These are phyloP conservation scores for Trichophyton rubrum DNA, from an alignment of 2,329 filamentous ascomycete species.

Conservation along the genomic window DNA sequence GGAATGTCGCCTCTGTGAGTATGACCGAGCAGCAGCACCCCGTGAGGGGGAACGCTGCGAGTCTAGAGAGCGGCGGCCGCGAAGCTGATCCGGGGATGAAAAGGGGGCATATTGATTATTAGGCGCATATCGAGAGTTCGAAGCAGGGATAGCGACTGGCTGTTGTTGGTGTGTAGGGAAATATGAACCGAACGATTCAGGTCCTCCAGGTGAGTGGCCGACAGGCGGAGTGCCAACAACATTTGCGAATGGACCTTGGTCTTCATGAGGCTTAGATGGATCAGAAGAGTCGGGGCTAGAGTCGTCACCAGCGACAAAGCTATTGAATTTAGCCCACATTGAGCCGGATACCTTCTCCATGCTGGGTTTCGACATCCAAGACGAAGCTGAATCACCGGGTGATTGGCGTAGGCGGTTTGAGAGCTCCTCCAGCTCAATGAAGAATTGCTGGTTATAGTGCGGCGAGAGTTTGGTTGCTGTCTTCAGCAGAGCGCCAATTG, in stretches of 20 bases:
- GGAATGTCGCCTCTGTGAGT: conserved; percentile 25
- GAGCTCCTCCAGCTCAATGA: conserved; percentile 69
- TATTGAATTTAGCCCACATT: conserved; percentile 87
- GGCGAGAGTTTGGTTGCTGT: conserved; percentile 71
- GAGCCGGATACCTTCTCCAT: conserved; percentile 92
- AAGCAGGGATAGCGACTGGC: conserved; percentile 21
- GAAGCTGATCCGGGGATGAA: conserved; percentile 40
- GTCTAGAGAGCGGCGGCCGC: conserved; percentile 39
- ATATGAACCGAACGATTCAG: conserved; percentile 61
- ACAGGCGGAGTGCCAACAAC: conserved; percentile 63
- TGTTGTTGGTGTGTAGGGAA: conserved; percentile 22
- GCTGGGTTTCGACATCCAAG: conserved; percentile 88
- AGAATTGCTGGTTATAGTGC: conserved; percentile 69
- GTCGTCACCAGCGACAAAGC: conserved; percentile 89
- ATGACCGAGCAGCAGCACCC: conserved; percentile 18
- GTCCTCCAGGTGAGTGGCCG: conserved; percentile 59
- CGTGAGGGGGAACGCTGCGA: conserved; percentile 33
- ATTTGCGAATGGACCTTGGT: conserved; percentile 68
- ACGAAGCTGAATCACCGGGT: conserved; percentile 65
- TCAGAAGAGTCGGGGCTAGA: conserved; percentile 50
- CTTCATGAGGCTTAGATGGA: conserved; percentile 45
- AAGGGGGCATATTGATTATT: conserved; percentile 34
- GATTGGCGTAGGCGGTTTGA: conserved; percentile 71
- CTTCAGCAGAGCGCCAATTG: conserved; percentile 61
- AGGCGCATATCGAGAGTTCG: conserved; percentile 34